Evolutionary conservation across 768 basidiomycete species (phyloP), one percentile per base, ranked within the genome.

Genomic region (Lentinula boryana): DNA sequence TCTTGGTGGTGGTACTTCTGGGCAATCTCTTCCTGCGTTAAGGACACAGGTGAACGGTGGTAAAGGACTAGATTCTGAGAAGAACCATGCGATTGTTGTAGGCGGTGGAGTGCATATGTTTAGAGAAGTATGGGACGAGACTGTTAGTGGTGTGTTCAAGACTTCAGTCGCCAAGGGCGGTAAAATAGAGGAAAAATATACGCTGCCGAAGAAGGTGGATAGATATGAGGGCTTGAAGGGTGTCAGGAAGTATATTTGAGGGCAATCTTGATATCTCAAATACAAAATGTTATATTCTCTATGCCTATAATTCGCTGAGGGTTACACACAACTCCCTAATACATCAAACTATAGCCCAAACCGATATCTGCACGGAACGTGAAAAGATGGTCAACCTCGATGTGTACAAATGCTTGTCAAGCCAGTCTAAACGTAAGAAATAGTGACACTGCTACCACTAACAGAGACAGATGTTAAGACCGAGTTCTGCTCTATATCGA

Each of bases 61-160:
- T 12, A 52, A 60, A 41, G 57, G 57, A 38, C 27, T 48, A 9
- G 31, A 43, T 5, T 27, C 13, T 4, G 18, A 40, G 13, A 21
- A 44, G 5, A 58, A 50, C 3, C 23, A 27, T 58, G 46, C 44
- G 9, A 32, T 48, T 35, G 32, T 58, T 32, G 44, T 35, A 38
- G 88, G 90, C 38, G 89, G 89, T 18, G 93, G 89, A 5, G 85
- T 78, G 4, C 87, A 89, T 71, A 91, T 95, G 87, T 95, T 87
- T 84, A 79, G 93, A 68, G 84, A 84, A 64, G 78, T 85, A 43
- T 95, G 92, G 91, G 79, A 85, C 65, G 74, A 80, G 64, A 73
- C 78, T 8, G 89, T 92, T 13, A 79, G 77, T 8, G 68, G 65
- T 66, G 85, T 94, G 61, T 91, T 93, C 74, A 67, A 68, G 62